A percentile compares a stretch with the other conserved stretches of the same genome.
These are phyloP conservation scores for Magnaporthiopsis incrustans DNA, from an alignment of 2,329 filamentous ascomycete genomes.

Conservation along the genomic window DNA sequence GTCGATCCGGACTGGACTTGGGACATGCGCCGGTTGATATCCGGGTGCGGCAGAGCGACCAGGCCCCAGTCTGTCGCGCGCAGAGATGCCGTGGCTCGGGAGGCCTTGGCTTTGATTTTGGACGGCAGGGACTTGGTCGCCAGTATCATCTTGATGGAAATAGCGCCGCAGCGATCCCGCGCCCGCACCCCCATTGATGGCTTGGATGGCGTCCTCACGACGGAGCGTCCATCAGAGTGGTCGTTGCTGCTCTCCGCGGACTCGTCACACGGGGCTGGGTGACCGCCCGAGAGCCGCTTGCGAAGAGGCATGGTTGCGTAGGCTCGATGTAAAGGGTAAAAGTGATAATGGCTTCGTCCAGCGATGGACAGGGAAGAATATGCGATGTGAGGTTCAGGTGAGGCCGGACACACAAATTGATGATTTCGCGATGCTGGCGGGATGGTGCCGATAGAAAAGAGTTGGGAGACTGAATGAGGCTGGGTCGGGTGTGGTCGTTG, in stretches of 20 bases:
- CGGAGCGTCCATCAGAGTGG: not conserved
- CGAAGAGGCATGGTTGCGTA: not conserved
- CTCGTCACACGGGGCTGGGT: no score
- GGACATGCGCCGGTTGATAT: not conserved
- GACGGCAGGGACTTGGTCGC: not conserved
- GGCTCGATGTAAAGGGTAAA: no score
- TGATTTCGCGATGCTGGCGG: not conserved
- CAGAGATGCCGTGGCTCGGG: not conserved
- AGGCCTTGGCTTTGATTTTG: not conserved
- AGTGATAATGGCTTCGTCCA: not conserved
- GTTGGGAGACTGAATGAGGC: not conserved
- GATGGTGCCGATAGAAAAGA: not conserved
- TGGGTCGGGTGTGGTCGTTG: not conserved
- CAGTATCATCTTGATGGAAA: not conserved
- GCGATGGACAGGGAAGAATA: not conserved
- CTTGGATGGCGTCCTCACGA: not conserved
- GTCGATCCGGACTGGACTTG: not conserved
- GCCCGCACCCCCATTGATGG: not conserved
- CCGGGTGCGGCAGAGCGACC: not conserved
- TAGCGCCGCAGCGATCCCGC: not conserved
- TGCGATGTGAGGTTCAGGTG: not conserved
- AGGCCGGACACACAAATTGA: not conserved
- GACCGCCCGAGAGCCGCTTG: not conserved
- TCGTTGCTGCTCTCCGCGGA: not conserved
- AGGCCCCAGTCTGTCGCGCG: not conserved